Evolutionary conservation across 1,139 yeast genomes (phyloP).

Genomic region (Martiniozyma asiatica): DNA sequence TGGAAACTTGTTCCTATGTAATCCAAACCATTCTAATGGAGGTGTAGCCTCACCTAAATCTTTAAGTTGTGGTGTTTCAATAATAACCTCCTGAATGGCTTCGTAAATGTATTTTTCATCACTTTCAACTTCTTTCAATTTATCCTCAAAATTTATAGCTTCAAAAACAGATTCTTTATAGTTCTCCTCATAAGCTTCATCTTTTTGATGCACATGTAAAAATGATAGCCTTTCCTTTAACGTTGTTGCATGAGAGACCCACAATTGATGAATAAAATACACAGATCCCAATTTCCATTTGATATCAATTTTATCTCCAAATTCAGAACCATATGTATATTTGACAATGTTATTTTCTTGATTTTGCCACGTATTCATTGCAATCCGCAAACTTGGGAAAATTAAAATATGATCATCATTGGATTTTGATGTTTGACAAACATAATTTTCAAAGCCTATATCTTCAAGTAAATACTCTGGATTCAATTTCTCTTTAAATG

Average conservation of each 20-base stretch:
- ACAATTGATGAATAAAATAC: constrained; percentile 87
- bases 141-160: constrained; percentile 36
- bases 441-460: constrained; percentile 39
- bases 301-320: constrained; percentile 84
- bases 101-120: constrained; percentile 48
- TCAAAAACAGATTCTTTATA: constrained; percentile 23
- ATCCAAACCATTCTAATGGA: constrained; percentile 95
- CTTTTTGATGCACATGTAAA: constrained; percentile 24
- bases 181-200: constrained; percentile 18
- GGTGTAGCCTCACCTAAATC: constrained; percentile 97
- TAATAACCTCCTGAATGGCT: constrained; percentile 63
- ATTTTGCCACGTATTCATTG: constrained; percentile 66
- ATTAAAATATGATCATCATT: constrained; percentile 71
- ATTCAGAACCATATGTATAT: constrained; percentile 54
- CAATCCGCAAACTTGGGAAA: constrained; percentile 63
- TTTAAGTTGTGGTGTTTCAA: constrained; percentile 79
- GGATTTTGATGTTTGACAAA: constrained; percentile 44
- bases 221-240: constrained; percentile 35
- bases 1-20: constrained; percentile 78
- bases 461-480: constrained; percentile 32
- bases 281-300: constrained; percentile 91
- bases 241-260: constrained; percentile 61
- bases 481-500: constrained; percentile 30
- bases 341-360: constrained; percentile 40
- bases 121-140: constrained; percentile 50